Conservation (phyloP, 2,329 filamentous ascomycete species). For the Colletotrichum sp. region DNA sequence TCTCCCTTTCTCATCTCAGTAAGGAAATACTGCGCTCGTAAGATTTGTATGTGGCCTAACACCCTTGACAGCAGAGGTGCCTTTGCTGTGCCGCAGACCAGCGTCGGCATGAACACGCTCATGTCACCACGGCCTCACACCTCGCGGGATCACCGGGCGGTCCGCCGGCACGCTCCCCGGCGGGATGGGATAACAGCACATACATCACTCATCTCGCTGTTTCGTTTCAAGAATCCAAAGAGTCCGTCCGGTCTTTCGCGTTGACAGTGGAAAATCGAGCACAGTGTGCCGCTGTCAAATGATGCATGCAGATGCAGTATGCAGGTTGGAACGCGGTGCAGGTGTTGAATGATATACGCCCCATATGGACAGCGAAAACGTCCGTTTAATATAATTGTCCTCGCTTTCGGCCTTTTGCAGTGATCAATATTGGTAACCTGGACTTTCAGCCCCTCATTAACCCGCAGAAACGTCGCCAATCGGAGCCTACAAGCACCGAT, state of each 20-base stretch:
- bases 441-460: neutral
- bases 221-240: neutral
- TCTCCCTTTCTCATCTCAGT: neutral
- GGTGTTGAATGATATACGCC: neutral
- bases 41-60: neutral
- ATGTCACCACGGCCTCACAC: neutral
- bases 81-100: neutral
- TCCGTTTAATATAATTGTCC: neutral
- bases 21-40: neutral
- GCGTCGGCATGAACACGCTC: neutral
- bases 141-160: neutral
- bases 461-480: neutral
- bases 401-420: neutral
- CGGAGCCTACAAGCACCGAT: neutral
- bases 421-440: neutral
- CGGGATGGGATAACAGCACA: neutral
- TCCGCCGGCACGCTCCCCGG: neutral
- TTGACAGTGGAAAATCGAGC: neutral
- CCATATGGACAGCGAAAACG: neutral
- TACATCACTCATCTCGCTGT: neutral
- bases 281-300: neutral
- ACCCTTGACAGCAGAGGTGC: neutral
- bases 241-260: neutral
- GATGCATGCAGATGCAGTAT: neutral
- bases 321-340: neutral